Conservation (phyloP, 306 rosid genomes). For the Chamaecrista fasciculata region DNA sequence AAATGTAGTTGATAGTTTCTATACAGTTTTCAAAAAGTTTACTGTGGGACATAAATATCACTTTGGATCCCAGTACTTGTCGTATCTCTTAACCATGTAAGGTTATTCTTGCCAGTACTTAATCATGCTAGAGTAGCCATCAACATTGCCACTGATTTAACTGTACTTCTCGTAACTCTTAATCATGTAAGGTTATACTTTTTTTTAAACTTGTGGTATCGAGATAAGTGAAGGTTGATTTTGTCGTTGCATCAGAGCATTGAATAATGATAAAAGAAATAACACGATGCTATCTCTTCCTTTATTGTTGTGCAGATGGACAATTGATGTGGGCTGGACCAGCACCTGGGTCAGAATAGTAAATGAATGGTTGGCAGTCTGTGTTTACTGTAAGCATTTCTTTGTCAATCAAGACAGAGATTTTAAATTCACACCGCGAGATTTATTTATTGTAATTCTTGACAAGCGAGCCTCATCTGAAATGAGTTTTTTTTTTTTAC, state of each 20-base stretch:
- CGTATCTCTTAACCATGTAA: no score
- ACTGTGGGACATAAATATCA: not conserved
- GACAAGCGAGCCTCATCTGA: slow-evolving; percentile 6
- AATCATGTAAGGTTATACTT: not conserved
- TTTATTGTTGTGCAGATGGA: slow-evolving; percentile 63
- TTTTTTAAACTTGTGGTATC: no score
- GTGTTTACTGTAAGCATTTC: slow-evolving; percentile 72
- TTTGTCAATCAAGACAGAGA: not conserved
- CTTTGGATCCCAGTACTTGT: not conserved
- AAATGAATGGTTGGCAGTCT: slow-evolving; percentile 97
- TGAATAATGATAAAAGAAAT: not conserved
- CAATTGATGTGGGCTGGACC: slow-evolving; percentile 98
- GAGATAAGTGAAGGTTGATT: not conserved
- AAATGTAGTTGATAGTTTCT: no score
- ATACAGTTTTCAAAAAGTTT: slow-evolving; percentile 3
- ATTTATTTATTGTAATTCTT: not conserved
- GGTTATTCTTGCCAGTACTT: no score
- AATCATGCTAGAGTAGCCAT: not conserved
- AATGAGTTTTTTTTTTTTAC: slow-evolving; percentile 25
- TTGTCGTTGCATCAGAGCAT: not conserved
- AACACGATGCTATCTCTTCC: not conserved
- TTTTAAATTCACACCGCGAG: slow-evolving; percentile 2
- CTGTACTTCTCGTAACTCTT: not conserved
- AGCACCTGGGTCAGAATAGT: slow-evolving; percentile 99
- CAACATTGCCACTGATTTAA: slow-evolving; percentile 6